Conservation (phyloP, 371 early-diverging fungal species). For the Rhizopus sp. region DNA sequence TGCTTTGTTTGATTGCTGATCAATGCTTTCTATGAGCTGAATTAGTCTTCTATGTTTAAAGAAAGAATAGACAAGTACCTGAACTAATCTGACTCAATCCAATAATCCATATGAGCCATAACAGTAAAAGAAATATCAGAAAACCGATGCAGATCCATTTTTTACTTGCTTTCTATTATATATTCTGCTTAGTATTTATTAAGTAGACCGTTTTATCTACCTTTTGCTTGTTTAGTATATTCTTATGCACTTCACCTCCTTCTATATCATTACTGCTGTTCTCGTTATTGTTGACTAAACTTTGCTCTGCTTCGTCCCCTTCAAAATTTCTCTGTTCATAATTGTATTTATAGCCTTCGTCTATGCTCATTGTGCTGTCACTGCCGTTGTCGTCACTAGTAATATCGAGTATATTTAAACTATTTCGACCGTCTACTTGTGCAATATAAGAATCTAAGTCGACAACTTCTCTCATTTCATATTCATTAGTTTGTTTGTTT, state of each 20-base stretch:
- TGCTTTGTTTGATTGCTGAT: background rate
- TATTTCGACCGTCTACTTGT: conserved; percentile 33
- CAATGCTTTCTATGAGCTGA: background rate
- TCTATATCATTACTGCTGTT: conserved; percentile 12
- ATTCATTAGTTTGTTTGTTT: background rate
- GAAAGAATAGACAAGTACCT: conserved; percentile 4
- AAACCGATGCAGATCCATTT: conserved; percentile 34
- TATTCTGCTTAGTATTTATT: too few relatives aligned
- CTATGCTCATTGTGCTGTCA: conserved; percentile 17
- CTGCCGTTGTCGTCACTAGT: conserved; percentile 24
- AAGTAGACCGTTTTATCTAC: background rate
- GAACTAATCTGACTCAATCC: conserved; percentile 29
- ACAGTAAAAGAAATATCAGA: conserved; percentile 21
- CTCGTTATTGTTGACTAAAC: conserved; percentile 1
- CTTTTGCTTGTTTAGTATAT: background rate
- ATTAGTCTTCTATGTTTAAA: background rate
- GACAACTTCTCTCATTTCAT: conserved; percentile 40
- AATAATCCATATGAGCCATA: conserved; percentile 41
- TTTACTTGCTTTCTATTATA: conserved; percentile 11
- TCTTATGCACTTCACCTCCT: background rate
- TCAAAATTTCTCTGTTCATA: conserved; percentile 25
- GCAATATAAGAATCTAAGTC: conserved; percentile 32
- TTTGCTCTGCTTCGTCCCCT: conserved; percentile 25
- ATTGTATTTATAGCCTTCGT: conserved; percentile 10
- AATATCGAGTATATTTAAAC: conserved; percentile 15